phyloP scores from a whole-genome alignment of 1,284 basidiomycete species.

The Tremellales sp. region DNA sequence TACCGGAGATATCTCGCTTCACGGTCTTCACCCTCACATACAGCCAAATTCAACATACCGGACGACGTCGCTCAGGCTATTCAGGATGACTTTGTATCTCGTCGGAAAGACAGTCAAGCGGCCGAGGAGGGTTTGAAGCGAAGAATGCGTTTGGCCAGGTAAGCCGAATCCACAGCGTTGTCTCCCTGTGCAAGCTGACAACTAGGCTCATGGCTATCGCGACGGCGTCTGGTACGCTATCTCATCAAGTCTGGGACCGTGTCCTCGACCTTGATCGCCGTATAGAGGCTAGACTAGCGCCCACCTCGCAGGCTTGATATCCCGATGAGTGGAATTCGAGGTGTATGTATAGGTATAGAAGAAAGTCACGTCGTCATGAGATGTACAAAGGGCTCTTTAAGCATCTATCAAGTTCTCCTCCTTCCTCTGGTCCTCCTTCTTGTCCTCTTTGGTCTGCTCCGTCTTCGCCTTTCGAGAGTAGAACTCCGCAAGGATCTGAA shows the following conservation, averaged over 20 bases:
- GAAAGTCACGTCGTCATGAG: neutral
- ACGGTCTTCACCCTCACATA: constrained; percentile 15
- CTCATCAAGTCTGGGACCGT: constrained; percentile 28
- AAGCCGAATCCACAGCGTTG: constrained; percentile 12
- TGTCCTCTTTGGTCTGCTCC: constrained; percentile 49
- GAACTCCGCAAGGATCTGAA: constrained; percentile 34
- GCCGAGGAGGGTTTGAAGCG: constrained; percentile 34
- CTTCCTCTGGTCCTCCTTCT: constrained; percentile 58
- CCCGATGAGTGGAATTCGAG: too few relatives aligned
- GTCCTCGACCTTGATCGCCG: constrained; percentile 33
- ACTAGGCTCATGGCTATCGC: constrained; percentile 36
- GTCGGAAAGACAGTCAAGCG: constrained; percentile 22
- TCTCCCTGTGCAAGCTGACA: neutral
- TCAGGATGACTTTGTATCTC: constrained; percentile 40
- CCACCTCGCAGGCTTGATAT: neutral
- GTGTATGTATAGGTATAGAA: too few relatives aligned
- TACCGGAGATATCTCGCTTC: constrained; percentile 30
- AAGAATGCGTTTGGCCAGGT: constrained; percentile 40
- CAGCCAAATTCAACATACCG: constrained; percentile 30
- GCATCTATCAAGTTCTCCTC: constrained; percentile 35
- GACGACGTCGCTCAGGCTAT: constrained; percentile 33
- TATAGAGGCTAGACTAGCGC: neutral
- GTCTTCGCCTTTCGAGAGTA: constrained; percentile 53
- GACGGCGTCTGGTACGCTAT: constrained; percentile 24
- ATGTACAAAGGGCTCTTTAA: constrained; percentile 9